Percentiles rank a stretch among this genome's conserved stretches.
These are phyloP conservation scores for Pseudonitzschia delicatissima DNA, from an alignment of 108 stramenopile genomes.

Conservation along the genomic window DNA sequence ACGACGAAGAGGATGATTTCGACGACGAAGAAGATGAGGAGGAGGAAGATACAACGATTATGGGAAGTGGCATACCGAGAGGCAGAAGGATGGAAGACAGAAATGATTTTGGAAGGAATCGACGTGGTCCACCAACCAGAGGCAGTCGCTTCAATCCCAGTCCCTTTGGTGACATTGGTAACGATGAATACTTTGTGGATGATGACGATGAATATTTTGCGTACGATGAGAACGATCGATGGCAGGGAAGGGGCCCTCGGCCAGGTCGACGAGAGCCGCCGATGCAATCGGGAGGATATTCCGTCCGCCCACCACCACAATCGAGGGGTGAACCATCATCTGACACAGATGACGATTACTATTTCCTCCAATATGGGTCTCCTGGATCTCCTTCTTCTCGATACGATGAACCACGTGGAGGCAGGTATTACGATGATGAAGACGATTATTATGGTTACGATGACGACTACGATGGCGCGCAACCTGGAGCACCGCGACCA, in stretches of 20 bases:
- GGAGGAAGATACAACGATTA: neutral
- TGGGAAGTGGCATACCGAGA: neutral
- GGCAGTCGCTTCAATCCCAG: neutral
- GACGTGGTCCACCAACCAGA: neutral
- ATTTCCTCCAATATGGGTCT: constrained; percentile 6
- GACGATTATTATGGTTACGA: constrained; percentile 8
- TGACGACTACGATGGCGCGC: neutral
- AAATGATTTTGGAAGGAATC: neutral
- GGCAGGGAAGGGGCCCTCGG: neutral
- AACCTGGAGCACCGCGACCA: neutral
- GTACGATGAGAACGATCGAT: neutral
- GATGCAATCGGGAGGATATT: neutral
- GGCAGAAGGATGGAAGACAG: neutral
- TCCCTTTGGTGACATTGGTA: neutral
- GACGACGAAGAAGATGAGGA: neutral
- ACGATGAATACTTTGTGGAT: neutral
- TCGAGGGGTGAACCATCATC: no score
- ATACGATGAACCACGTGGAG: neutral
- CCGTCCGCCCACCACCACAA: constrained; percentile 1
- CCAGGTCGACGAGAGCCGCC: neutral
- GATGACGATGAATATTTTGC: neutral
- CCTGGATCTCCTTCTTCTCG: neutral
- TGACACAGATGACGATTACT: constrained; percentile 2
- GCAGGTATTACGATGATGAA: constrained; percentile 4
- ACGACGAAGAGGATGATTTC: neutral